A percentile compares a stretch with the other conserved stretches of the same genome.
These are phyloP conservation scores for Picochlorum sp. DNA, from an alignment of 139 green algal genomes.

Conservation along the genomic window DNA sequence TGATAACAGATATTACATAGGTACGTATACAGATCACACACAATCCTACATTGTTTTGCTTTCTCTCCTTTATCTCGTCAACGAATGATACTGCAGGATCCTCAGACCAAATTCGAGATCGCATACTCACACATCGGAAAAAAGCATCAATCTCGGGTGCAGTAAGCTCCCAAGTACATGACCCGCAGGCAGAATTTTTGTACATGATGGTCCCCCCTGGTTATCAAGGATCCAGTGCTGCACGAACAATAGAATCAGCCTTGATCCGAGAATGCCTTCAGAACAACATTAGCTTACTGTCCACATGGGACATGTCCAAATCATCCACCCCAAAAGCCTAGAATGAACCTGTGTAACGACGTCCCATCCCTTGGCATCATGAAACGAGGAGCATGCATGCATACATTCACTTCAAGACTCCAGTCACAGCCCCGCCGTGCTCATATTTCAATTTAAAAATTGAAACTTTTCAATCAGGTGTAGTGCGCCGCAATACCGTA, in stretches of 20 bases:
- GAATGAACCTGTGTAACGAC: background rate
- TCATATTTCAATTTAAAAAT: no score
- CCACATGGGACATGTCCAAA: conserved; percentile 2
- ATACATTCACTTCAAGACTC: no score
- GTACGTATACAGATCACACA: background rate
- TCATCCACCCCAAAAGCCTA: conserved; percentile 2
- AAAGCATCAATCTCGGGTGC: background rate
- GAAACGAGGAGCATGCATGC: no score
- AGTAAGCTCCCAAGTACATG: background rate
- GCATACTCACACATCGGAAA: conserved; percentile 19
- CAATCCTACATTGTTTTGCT: background rate
- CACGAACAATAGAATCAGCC: conserved; percentile 26
- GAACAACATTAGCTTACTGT: background rate
- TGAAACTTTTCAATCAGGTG: no score
- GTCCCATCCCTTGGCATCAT: no score
- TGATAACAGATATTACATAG: background rate
- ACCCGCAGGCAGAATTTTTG: conserved; percentile 22
- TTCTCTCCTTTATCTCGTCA: background rate
- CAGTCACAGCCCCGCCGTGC: no score
- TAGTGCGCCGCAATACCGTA: no score
- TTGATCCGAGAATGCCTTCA: conserved; percentile 15
- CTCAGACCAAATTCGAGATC: conserved; percentile 35
- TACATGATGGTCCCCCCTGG: conserved; percentile 30
- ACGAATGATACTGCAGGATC: conserved; percentile 19
- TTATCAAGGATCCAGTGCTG: conserved; percentile 9